These are phyloP conservation scores for Acanthamoeba quina DNA, from an alignment of 208 protist species.

Conservation along the genomic window DNA sequence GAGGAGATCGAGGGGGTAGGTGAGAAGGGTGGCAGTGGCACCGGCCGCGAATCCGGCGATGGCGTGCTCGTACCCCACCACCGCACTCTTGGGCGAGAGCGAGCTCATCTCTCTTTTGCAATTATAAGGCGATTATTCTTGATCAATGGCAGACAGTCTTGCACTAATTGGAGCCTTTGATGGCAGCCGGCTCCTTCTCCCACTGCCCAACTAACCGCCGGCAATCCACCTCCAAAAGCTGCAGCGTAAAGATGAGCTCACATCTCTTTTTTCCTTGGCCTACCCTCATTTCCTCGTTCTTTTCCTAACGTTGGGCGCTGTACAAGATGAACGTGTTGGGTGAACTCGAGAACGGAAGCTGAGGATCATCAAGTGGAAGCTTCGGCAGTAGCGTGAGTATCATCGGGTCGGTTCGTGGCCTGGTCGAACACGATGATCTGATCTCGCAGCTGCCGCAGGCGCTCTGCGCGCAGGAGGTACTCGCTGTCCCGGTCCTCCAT, in stretches of 20 bases:
- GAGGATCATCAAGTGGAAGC: too few species aligned
- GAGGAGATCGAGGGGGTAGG: constrained; percentile 52
- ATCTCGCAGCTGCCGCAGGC: constrained; percentile 26
- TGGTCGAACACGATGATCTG: constrained; percentile 37
- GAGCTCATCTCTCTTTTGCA: not conserved
- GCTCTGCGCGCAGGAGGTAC: constrained; percentile 19
- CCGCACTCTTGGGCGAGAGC: constrained; percentile 19
- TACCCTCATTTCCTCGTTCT: too few species aligned
- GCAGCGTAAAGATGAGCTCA: too few species aligned
- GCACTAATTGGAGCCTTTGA: too few species aligned
- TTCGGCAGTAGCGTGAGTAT: not conserved
- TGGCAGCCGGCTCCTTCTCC: too few species aligned
- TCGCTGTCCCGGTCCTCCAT: constrained; percentile 20
- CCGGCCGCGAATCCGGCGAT: constrained; percentile 32
- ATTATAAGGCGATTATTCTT: not conserved
- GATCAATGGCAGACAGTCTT: too few species aligned
- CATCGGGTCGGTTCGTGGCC: not conserved
- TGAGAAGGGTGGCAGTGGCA: not conserved
- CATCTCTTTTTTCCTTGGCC: too few species aligned
- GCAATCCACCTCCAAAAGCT: too few species aligned
- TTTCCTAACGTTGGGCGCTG: too few species aligned
- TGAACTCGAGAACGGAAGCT: too few species aligned
- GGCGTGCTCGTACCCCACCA: constrained; percentile 11
- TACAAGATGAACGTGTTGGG: too few species aligned
- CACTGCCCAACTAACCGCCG: too few species aligned